Percentiles rank a stretch among this genome's conserved stretches.
Evolutionary conservation across 2,329 filamentous ascomycete genomes (phyloP).

Genomic region (Seiridium unicorne): DNA sequence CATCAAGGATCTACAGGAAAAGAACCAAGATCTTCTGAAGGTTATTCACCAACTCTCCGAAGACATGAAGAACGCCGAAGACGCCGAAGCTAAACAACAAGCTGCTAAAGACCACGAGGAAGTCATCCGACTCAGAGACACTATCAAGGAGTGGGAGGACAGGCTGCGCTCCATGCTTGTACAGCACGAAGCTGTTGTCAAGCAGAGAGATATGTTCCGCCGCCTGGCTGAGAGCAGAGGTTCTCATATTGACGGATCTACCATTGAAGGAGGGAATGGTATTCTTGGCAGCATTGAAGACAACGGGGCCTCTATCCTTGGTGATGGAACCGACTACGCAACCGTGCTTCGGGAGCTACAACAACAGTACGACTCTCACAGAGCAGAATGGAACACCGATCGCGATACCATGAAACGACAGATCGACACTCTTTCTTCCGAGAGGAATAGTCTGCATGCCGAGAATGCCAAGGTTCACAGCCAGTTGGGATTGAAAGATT

Average conservation of each 20-base stretch:
- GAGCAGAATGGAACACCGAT: constrained; percentile 80
- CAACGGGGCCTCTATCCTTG: constrained; percentile 51
- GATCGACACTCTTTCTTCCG: constrained; percentile 74
- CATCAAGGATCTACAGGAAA: constrained; percentile 78
- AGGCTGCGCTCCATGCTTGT: constrained; percentile 80
- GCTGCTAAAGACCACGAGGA: constrained; percentile 67
- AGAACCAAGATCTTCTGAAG: constrained; percentile 81
- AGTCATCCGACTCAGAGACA: constrained; percentile 69
- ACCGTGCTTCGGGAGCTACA: constrained; percentile 85
- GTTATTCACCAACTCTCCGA: constrained; percentile 83
- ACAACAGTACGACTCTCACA: constrained; percentile 83
- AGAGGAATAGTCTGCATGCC: constrained; percentile 79
- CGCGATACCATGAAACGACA: constrained; percentile 82
- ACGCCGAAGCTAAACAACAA: constrained; percentile 63
- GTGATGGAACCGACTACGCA: constrained; percentile 64
- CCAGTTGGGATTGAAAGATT: constrained; percentile 76
- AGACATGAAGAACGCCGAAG: constrained; percentile 88
- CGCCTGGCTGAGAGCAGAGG: constrained; percentile 80
- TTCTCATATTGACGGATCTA: constrained; percentile 59
- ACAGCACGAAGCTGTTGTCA: constrained; percentile 88
- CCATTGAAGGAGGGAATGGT: constrained; percentile 63
- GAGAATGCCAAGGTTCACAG: constrained; percentile 79
- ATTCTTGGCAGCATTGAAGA: constrained; percentile 61
- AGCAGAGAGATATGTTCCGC: constrained; percentile 96
- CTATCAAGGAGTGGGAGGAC: constrained; percentile 75